Evolutionary conservation across 768 basidiomycete species (phyloP), one percentile per base, ranked within the genome.

Genomic region (Mycena rebaudengoi): DNA sequence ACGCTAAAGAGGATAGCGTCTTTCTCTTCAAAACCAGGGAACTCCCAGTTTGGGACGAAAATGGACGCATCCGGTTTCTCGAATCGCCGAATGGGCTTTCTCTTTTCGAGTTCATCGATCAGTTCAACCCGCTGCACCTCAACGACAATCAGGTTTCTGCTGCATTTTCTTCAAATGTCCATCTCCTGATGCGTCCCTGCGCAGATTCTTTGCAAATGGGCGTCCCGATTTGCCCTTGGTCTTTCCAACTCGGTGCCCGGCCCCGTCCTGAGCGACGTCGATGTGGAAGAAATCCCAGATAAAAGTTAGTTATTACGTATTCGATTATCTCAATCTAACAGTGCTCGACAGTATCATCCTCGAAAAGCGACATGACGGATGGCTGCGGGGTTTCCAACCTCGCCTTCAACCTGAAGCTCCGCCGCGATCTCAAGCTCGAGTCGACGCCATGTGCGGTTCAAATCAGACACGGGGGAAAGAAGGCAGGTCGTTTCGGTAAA

Each of bases 171-270:
- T 29, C n/a, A 50, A 28, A 20, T 41, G 2, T 10, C 10, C 12
- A 26, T 30, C 29, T 41, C 14, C 41, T 30, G 11, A 35, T 50
- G 29, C 49, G 28, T 56, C 41, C 46, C 12, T 53, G n/a, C n/a
- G n/a, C n/a, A 91, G 90, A 78, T 81, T 12, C 83, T 90, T 75
- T 78, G 85, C 1, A 91, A 91, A 73, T 91, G 86, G 84, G 78
- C 83, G 13, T 81, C 89, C n/a, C 82, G 89, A 0, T 86, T 85
- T 64, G 81, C 84, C 0, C 79, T 91, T 10, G 88, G 85, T 0
- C 71, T 90, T 7, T 91, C 90, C 0, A 90, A 83, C 50, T 90
- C 90, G 1, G 77, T 86, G 5, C 89, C 89, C 7, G 89, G 87
- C 0, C 73, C 85, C 4, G 65, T 75, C 7, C 60, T 91, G 4